Evolutionary conservation across 371 early-diverging fungal genomes (phyloP).

Genomic region (Mucor irregularis): DNA sequence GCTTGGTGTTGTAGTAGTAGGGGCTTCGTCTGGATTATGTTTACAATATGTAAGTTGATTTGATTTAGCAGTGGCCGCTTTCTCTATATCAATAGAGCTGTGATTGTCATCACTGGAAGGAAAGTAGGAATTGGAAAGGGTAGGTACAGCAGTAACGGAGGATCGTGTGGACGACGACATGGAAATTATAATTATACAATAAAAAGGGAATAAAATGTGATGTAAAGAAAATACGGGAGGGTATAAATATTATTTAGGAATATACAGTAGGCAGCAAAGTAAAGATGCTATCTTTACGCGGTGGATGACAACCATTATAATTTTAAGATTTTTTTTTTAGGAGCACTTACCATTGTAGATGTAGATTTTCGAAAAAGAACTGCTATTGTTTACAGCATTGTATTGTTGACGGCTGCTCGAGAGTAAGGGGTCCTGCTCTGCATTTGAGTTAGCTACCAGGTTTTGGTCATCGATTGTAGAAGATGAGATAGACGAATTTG

Average conservation of each 20-base stretch:
- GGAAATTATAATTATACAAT: neutral
- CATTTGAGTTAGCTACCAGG: neutral
- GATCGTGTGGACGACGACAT: conserved; percentile 13
- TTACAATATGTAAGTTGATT: neutral
- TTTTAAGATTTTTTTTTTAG: neutral
- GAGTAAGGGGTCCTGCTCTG: conserved; percentile 15
- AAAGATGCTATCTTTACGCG: neutral
- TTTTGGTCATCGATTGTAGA: neutral
- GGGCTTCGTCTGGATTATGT: conserved; percentile 7
- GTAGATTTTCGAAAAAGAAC: neutral
- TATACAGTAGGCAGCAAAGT: neutral
- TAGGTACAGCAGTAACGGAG: conserved; percentile 10
- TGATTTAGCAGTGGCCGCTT: neutral
- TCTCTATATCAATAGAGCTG: neutral
- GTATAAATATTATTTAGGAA: neutral
- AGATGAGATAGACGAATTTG: conserved; percentile 5
- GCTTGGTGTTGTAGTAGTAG: neutral
- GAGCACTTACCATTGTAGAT: conserved; percentile 8
- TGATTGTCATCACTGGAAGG: neutral
- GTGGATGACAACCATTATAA: neutral
- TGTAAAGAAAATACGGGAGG: neutral
- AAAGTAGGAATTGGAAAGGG: neutral
- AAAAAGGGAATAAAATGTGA: neutral
- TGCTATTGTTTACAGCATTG: neutral
- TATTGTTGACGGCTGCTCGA: conserved; percentile 1